These are phyloP conservation scores for Candida sanyaensis DNA, from an alignment of 1,139 yeast species.

Conservation along the genomic window DNA sequence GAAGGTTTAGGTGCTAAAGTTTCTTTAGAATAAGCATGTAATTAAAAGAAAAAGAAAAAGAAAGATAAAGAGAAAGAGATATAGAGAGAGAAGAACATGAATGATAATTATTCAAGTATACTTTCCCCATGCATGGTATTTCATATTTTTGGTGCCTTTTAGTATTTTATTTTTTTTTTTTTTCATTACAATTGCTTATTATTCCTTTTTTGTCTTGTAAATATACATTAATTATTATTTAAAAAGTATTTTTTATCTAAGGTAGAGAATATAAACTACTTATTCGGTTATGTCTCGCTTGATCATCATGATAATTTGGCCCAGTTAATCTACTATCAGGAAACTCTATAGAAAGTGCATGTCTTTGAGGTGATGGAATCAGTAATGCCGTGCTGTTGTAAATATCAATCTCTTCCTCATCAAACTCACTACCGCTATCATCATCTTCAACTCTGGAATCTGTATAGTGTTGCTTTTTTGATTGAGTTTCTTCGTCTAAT, in stretches of 20 bases:
- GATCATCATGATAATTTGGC: background rate
- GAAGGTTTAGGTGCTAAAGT: constrained; percentile 97
- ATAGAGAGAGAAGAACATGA: background rate
- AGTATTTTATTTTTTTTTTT: background rate
- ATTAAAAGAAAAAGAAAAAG: background rate
- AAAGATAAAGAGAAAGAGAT: too few relatives aligned
- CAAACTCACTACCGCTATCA: constrained; percentile 21
- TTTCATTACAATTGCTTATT: constrained; percentile 11
- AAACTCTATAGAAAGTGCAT: background rate
- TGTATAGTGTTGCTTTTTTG: background rate
- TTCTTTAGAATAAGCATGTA: constrained; percentile 63
- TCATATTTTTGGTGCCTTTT: constrained; percentile 7
- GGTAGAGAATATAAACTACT: background rate
- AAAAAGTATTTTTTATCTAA: background rate
- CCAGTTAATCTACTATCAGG: background rate
- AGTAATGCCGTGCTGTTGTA: background rate
- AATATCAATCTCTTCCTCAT: constrained; percentile 13
- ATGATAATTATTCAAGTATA: background rate
- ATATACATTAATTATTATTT: constrained; percentile 2
- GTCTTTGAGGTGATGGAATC: background rate
- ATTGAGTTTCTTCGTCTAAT: background rate
- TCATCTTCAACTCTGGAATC: constrained; percentile 6
- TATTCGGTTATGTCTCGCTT: background rate
- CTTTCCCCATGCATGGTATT: background rate
- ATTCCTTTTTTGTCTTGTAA: constrained; percentile 6